phyloP scores from a whole-genome alignment of 2,329 filamentous ascomycete genomes.

The Calonectria hawksworthii region DNA sequence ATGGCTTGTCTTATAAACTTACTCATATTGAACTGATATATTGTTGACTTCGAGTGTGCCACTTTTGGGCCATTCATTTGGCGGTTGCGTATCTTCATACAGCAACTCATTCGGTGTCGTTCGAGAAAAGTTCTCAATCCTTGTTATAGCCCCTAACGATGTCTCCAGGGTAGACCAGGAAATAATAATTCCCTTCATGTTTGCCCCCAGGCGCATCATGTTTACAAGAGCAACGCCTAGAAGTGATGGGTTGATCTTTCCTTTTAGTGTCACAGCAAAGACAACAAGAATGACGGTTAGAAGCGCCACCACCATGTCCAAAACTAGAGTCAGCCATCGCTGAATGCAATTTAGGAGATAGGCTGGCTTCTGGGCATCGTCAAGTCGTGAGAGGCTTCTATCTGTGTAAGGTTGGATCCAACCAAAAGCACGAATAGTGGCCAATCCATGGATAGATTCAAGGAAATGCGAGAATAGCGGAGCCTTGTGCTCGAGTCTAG shows the following conservation, averaged over 20 bases:
- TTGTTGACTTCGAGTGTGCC: conserved; percentile 43
- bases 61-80: conserved; percentile 38
- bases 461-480: conserved; percentile 52
- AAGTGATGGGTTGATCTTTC: conserved; percentile 48
- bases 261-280: conserved; percentile 55
- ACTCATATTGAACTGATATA: conserved; percentile 47
- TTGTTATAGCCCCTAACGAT: conserved; percentile 47
- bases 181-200: conserved; percentile 46
- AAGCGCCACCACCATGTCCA: conserved; percentile 65
- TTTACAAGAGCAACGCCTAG: conserved; percentile 56
- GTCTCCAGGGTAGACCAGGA: conserved; percentile 50
- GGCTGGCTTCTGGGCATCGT: conserved; percentile 65
- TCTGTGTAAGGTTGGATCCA: conserved; percentile 54
- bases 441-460: conserved; percentile 48
- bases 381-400: conserved; percentile 54
- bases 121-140: conserved; percentile 46
- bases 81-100: conserved; percentile 20
- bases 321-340: conserved; percentile 65
- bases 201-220: conserved; percentile 46
- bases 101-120: conserved; percentile 43
- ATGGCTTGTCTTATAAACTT: background rate
- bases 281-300: conserved; percentile 56
- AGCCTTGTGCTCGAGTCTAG: conserved; percentile 50
- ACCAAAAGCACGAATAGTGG: conserved; percentile 56
- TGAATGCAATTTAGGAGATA: conserved; percentile 68